Evolutionary conservation across 1,139 yeast genomes (phyloP), one percentile per base, ranked within the genome.

Genomic region (Taphrina deformans): DNA sequence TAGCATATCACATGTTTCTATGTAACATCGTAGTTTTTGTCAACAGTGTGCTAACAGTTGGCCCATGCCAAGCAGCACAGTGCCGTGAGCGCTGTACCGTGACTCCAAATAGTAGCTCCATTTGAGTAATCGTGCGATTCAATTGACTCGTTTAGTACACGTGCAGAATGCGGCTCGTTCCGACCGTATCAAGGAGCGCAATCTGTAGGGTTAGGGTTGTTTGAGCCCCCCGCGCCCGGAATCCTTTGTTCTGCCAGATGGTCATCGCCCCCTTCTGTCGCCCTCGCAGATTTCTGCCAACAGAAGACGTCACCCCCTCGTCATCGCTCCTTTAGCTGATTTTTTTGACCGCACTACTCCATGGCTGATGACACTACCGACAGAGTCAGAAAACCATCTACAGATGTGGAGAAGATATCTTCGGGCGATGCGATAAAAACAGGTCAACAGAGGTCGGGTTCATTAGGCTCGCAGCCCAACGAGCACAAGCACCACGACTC

Each of bases 401-500:
- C 55, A 51, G 55, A 51, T 33, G 38, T 31, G 31, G 58, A 53
- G 58, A 24, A 24, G 16, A 9, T 9, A 38, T 16, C 58, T 35
- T 24, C 58, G 9, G 35, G 31, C n/a, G 58, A 53, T 35, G 45
- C 48, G 45, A 38, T 33, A 23, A 24, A 14, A 10, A 35, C 21
- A 18, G 23, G 31, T 9, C 35, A 38, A 9, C 29, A 53, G 14
- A 21, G 48, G 35, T 40, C 58, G 12, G 48, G 27, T 26, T 53
- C 58, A 21, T 29, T 31, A 31, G 55, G 55, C 29, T 31, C 55
- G 33, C 29, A 51, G 9, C 27, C 55, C n/a, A 38, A 38, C 24
- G 58, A 53, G 33, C 18, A 53, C 48, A 53, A 53, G 58, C 46
- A 59, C 41, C 63, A 59, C 46, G 63, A 59, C 56, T 59, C 63